These are phyloP conservation scores for Alternaria consortialis DNA, from an alignment of 2,329 filamentous ascomycete genomes.

Conservation along the genomic window DNA sequence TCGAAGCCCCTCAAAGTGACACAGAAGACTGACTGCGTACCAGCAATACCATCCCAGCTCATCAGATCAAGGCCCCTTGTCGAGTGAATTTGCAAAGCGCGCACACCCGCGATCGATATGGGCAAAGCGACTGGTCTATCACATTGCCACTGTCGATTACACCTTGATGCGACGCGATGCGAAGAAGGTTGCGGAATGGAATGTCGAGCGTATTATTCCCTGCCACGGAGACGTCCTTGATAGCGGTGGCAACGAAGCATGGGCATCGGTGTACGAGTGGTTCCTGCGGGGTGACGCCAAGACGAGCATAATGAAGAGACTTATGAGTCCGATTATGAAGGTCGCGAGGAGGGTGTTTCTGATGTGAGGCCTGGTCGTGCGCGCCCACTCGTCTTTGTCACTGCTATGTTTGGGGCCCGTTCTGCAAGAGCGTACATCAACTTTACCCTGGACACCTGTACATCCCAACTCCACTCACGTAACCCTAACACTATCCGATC, in stretches of 20 bases:
- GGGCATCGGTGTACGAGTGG: constrained; percentile 23
- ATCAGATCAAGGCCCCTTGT: constrained; percentile 9
- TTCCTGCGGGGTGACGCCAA: constrained; percentile 9
- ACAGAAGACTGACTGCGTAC: background rate
- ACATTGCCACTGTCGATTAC: constrained; percentile 23
- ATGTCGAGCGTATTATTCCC: constrained; percentile 22
- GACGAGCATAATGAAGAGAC: background rate
- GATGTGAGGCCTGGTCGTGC: constrained; percentile 1
- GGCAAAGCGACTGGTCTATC: constrained; percentile 23
- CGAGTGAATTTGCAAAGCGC: constrained; percentile 21
- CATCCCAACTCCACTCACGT: too few species aligned
- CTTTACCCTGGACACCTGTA: too few species aligned
- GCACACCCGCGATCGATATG: constrained; percentile 26
- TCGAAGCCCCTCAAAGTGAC: too few species aligned
- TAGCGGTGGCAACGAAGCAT: constrained; percentile 10
- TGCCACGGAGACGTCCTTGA: constrained; percentile 26
- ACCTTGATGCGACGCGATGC: constrained; percentile 23
- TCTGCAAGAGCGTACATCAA: too few species aligned
- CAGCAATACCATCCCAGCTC: constrained; percentile 29
- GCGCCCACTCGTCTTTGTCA: too few species aligned
- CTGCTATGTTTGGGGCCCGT: too few species aligned
- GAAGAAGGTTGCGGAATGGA: constrained; percentile 24
- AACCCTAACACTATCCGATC: too few species aligned
- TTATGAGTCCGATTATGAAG: constrained; percentile 14
- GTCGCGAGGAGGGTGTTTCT: constrained; percentile 21